Evolutionary conservation across 495 filamentous ascomycete genomes (phyloP), one percentile per base, ranked within the genome.

Genomic region (Aspergillus bertholletiae): DNA sequence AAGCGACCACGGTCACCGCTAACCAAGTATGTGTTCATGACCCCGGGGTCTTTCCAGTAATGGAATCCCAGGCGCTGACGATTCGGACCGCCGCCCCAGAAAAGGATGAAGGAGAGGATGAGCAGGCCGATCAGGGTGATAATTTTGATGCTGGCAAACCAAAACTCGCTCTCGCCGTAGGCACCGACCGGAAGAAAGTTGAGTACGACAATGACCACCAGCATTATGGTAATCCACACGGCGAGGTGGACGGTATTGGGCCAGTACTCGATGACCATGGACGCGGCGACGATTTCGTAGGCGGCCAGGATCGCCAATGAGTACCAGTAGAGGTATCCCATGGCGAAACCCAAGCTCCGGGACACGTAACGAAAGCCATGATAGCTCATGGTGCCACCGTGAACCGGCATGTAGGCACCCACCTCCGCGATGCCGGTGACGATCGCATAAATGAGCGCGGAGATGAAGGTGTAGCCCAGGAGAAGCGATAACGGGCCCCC

Each of bases 261-360:
- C 89, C 89, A 93, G 67, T 83, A 92, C 41, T 83, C 79, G 34
- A 92, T 87, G 50, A 92, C 83, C 41, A 89, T 68, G 1, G 84
- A 80, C 1, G 88, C 84, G 2, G 87, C 88, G 4, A 84, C 83
- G 27, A 92, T 85, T 59, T 90, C 88, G 53, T 74, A 75, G 1
- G 73, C 69, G 0, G 89, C 85, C 47, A 88, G 72, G 57, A 96
- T 93, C 32, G 88, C 85, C 57, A 76, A 70, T 24, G 74, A 75
- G 54, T 79, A 81, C 78, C 82, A 85, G 67, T 80, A 85, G 20
- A 78, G 74, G 70, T 77, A 84, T 5, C 85, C 85, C 55, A 86
- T 76, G 15, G 81, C 74, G 56, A 88, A 88, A 6, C 82, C 84
- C 46, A 87, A 62, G 24, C 82, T 81, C 12, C 81, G 80, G 40